A percentile compares a stretch with the other conserved stretches of the same genome.
phyloP scores from a whole-genome alignment of 345 rosid genomes.

The Chamaenerion angustifolium region DNA sequence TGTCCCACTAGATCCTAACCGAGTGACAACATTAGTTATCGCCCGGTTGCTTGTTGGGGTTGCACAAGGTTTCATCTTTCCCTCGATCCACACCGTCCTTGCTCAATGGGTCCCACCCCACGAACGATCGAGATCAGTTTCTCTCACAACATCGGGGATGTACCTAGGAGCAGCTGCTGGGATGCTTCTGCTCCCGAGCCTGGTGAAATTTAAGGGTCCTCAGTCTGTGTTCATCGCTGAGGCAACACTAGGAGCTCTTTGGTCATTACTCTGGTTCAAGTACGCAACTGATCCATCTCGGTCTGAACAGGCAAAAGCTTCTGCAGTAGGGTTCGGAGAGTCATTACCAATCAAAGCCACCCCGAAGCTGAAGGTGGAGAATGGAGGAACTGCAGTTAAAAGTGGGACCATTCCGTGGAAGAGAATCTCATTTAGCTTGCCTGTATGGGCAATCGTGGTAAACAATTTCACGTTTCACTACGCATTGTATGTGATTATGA shows the following conservation, averaged over 20 bases:
- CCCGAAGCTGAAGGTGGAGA: conserved; percentile 50
- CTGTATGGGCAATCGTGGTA: conserved; percentile 87
- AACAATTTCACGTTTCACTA: conserved; percentile 96
- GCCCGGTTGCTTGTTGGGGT: conserved; percentile 97
- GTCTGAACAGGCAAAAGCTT: conserved; percentile 82
- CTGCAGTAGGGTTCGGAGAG: conserved; percentile 80
- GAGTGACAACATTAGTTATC: conserved; percentile 40
- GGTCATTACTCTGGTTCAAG: conserved; percentile 79
- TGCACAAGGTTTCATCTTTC: conserved; percentile 94
- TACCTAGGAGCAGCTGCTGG: conserved; percentile 95
- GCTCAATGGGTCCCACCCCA: conserved; percentile 99
- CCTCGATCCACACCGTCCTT: conserved; percentile 88
- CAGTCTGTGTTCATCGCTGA: conserved; percentile 79
- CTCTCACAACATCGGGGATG: conserved; percentile 94
- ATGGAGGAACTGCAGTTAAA: conserved; percentile 30
- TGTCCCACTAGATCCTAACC: conserved; percentile 71
- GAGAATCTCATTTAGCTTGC: conserved; percentile 53
- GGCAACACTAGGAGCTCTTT: conserved; percentile 69
- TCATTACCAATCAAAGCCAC: conserved; percentile 51
- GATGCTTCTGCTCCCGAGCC: conserved; percentile 82
- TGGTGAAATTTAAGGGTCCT: conserved; percentile 78
- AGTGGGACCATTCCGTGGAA: conserved; percentile 73
- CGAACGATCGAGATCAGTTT: conserved; percentile 90
- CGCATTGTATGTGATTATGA: conserved; percentile 86
- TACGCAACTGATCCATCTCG: conserved; percentile 85